Conservation (phyloP, 177 flowering plant genomes). For the Tripterygium wilfordii region DNA sequence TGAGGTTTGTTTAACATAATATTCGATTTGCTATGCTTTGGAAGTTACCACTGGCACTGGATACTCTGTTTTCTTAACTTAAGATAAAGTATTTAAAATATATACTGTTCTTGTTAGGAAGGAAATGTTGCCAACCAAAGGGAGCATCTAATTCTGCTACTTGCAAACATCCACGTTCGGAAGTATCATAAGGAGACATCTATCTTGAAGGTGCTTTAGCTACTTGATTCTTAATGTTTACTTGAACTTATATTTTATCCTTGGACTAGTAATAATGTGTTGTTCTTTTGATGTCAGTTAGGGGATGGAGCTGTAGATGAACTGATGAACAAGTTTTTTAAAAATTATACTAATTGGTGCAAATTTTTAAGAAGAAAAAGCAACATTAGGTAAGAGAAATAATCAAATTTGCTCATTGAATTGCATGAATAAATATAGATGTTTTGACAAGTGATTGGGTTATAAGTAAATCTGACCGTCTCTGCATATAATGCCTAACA, state of each 20-base stretch:
- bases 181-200: slow-evolving; percentile 37
- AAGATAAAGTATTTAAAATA: no score
- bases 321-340: slow-evolving; percentile 73
- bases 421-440: no score
- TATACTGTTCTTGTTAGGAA: no score
- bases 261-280: slow-evolving; percentile 2
- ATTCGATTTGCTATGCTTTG: no score
- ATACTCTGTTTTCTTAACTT: no score
- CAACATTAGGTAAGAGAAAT: slow-evolving; percentile 57
- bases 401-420: background rate
- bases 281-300: slow-evolving; percentile 34
- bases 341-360: slow-evolving; percentile 92
- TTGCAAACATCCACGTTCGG: slow-evolving; percentile 70
- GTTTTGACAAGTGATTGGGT: no score
- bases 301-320: slow-evolving; percentile 67
- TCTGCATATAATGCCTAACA: no score
- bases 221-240: background rate
- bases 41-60: no score
- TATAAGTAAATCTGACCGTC: no score
- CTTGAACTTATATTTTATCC: background rate
- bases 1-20: no score
- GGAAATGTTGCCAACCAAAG: slow-evolving; percentile 89
- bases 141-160: slow-evolving; percentile 90
- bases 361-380: slow-evolving; percentile 68
- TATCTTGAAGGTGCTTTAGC: slow-evolving; percentile 43